Base-by-base conservation (phyloP, 805 yeast genomes). In the Wickerhamiella galacta region DNA sequence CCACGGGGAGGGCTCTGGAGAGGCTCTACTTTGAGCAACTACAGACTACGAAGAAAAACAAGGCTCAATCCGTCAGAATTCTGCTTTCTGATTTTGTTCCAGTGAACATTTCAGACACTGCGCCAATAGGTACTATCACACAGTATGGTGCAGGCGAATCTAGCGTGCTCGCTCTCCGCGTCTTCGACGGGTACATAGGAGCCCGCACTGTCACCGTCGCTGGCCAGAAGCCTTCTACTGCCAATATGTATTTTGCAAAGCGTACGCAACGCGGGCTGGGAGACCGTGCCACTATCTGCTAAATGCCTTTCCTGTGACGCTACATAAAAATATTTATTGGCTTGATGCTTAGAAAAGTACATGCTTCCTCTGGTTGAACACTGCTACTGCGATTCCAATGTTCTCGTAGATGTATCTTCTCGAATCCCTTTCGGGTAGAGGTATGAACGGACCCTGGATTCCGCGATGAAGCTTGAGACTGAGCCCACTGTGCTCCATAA, bases 401-500 rank as follows among this genome's bases (percentile, higher is more conserved):
- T 68, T 68, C 40, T 61, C 66, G 60, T 82, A 83, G 35, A 87
- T 54, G 48, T 69, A 73, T 38, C 61, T 61, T 40, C 85, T 63
- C 37, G 75, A 72, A 7, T 64, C 56, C 15, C 61, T 58, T 34
- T 80, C 90, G 0, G 79, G 72, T 26, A 87, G 63, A 2, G 95
- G 93, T 30, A 87, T 70, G 49, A 87, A 87, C 21, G 75, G 73
- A n/a, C 74, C 75, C 28, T 57, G 62, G 24, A 63, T 62, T 17
- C 64, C 66, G 3, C 64, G 61, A 44, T 71, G 66, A 37, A 77
- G 58, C 8, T 65, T 70, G 39, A 87, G 64, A 31, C 69, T 66
- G 21, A 87, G 68, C 0, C 98, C 98, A 0, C 83, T 72, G 16
- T 70, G 61, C 43, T 81, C 95, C 45, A 78, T 63, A 0, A 80